Evolutionary conservation across 495 filamentous ascomycete species (phyloP), one percentile per base, ranked within the genome.

Genomic region (Penicillium longicatenatum): DNA sequence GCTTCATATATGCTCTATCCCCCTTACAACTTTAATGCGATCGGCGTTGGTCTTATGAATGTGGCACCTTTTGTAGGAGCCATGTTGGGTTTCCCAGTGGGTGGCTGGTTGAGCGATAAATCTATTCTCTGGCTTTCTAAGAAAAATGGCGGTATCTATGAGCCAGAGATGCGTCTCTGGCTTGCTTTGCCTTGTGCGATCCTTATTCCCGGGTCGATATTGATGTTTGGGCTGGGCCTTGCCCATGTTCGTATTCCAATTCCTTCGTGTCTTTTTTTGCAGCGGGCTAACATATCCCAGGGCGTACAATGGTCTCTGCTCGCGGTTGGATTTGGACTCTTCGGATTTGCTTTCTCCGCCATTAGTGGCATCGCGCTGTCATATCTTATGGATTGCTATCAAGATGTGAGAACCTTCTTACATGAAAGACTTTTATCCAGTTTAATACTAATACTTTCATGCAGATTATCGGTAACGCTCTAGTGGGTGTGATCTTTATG

Each of bases 161-260:
- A 80, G 56, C 65, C 75, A 0, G 77, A 79, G 55, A 71, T 73
- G 62, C 70, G 74, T 41, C 68, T 77, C 11, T 71, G 63, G 65
- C 53, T 70, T 20, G 60, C 63, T 21, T 47, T 73, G 19, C 66
- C 70, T 17, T 45, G 62, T 29, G 68, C 68, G 1, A 45, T 69
- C 1, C 26, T 70, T 2, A 58, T 62, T 3, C 65, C 68, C 2
- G 59, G 53, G 4, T 70, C 69, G 14, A 59, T 71, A 5, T 60
- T 77, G 16, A 61, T 75, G 48, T 77, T 70, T 58, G 75, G 75
- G 0, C 29, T 77, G 22, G 69, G 66, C 0, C 50, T 74, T 37
- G 64, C 60, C 26, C 58, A 73, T 45, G 67, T 65, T 52, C 48
- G 64, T 39, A 39, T n/a, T 1, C 20, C 8, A 14, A 22, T 12